phyloP scores from a whole-genome alignment of 345 rosid species.

The Citrus sinensis region DNA sequence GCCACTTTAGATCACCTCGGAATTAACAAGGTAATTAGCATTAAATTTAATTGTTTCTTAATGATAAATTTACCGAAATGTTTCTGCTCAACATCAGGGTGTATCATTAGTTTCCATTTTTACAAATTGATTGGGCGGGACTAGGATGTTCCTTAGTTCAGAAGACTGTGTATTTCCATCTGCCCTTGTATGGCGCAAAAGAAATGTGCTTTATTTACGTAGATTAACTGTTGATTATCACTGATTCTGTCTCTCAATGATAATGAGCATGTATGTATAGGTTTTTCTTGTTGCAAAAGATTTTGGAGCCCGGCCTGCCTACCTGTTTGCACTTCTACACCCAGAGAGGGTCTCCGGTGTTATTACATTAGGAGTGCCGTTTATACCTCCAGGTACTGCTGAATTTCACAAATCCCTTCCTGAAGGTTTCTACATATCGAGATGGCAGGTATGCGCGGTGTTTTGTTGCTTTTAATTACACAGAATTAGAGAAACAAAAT shows the following conservation, averaged over 20 bases:
- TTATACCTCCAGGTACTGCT: slow-evolving; percentile 23
- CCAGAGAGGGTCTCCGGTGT: slow-evolving; percentile 45
- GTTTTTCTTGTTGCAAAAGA: slow-evolving; percentile 54
- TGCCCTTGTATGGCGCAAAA: neutral
- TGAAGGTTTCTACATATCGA: slow-evolving; percentile 46
- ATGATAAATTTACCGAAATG: neutral
- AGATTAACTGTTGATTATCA: neutral
- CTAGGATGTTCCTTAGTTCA: neutral
- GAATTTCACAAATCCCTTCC: slow-evolving; percentile 32
- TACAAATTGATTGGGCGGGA: neutral
- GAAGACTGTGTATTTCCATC: too few species aligned
- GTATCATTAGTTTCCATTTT: neutral
- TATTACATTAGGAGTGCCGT: slow-evolving; percentile 49
- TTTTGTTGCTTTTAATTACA: neutral
- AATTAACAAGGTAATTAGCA: slow-evolving; percentile 30
- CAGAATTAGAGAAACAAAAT: neutral
- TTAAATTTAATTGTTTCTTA: neutral
- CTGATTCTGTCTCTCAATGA: neutral
- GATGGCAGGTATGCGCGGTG: slow-evolving; percentile 58
- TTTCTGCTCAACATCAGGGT: neutral
- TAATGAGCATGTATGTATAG: slow-evolving; percentile 18
- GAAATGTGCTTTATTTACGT: neutral
- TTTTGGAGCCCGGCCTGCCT: slow-evolving; percentile 44
- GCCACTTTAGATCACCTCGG: slow-evolving; percentile 40
- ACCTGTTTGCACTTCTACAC: slow-evolving; percentile 38